Conservation (phyloP, 257 asterid species). For the Ocimum tenuiflorum region DNA sequence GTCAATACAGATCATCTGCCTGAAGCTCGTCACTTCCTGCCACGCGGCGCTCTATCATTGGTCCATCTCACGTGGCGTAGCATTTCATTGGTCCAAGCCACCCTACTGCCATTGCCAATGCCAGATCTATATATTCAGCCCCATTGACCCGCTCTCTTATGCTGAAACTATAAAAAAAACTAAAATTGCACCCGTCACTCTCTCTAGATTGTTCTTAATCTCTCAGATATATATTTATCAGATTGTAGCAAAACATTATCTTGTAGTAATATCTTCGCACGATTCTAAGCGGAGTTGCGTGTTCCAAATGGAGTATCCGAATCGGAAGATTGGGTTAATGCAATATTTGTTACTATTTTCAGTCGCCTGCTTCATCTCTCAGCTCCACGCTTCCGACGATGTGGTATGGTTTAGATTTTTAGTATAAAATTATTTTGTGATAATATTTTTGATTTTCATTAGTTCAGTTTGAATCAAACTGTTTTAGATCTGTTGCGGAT, state of each 20-base stretch:
- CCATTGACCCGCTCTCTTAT: constrained; percentile 5
- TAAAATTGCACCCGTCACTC: not conserved
- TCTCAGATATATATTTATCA: constrained; percentile 26
- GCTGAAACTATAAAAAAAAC: not conserved
- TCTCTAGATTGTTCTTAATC: constrained; percentile 15
- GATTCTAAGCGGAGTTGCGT: constrained; percentile 2
- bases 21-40: constrained; percentile 24
- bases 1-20: constrained; percentile 17
- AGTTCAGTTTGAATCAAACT: not conserved
- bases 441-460: not conserved
- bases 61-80: constrained; percentile 36
- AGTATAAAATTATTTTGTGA: not conserved
- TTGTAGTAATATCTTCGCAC: not conserved
- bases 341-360: constrained; percentile 41
- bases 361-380: constrained; percentile 52
- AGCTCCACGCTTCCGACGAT: constrained; percentile 62
- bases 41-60: constrained; percentile 36
- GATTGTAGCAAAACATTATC: not conserved
- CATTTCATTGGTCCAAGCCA: constrained; percentile 53
- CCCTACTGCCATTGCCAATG: constrained; percentile 26
- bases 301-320: constrained; percentile 38
- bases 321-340: constrained; percentile 41
- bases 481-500: constrained; percentile 5
- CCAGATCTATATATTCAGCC: constrained; percentile 34
- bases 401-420: constrained; percentile 35